These are phyloP conservation scores for Magnusiomyces suaveolens DNA, from an alignment of 1,139 yeast species.

Conservation along the genomic window DNA sequence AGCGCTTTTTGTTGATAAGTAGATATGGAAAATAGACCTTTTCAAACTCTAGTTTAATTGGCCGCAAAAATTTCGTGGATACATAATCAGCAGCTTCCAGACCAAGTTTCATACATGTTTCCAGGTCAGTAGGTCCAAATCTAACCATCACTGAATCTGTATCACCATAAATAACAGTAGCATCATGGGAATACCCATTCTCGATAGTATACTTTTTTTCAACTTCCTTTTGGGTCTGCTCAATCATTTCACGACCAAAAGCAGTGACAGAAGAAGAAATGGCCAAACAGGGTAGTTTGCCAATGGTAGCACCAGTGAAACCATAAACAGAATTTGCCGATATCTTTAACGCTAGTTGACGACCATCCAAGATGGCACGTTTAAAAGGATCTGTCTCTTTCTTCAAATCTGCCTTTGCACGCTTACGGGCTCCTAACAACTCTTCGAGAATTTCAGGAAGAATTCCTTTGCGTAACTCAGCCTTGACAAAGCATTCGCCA, in stretches of 20 bases:
- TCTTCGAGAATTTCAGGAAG: constrained; percentile 88
- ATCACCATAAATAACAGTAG: constrained; percentile 94
- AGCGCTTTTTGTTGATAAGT: constrained; percentile 87
- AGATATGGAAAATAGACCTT: constrained; percentile 93
- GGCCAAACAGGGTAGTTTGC: constrained; percentile 91
- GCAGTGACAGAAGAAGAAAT: constrained; percentile 94
- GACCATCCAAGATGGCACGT: constrained; percentile 88
- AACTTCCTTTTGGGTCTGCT: constrained; percentile 77
- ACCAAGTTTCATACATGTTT: constrained; percentile 81
- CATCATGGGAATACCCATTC: constrained; percentile 75
- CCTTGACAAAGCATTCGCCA: constrained; percentile 63
- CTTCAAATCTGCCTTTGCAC: constrained; percentile 82
- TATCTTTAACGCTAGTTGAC: constrained; percentile 90
- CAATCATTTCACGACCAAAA: constrained; percentile 95
- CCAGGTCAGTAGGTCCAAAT: constrained; percentile 78
- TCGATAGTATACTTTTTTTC: constrained; percentile 65
- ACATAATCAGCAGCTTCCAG: constrained; percentile 90
- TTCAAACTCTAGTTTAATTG: constrained; percentile 92
- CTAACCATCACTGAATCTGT: constrained; percentile 99
- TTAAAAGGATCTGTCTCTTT: constrained; percentile 92
- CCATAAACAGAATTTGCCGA: constrained; percentile 99
- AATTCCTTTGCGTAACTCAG: constrained; percentile 64
- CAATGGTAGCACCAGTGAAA: constrained; percentile 97
- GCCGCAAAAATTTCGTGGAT: constrained; percentile 65
- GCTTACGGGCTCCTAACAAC: constrained; percentile 80